Evolutionary conservation across 768 basidiomycete species (phyloP).

Genomic region (Suillus spraguei): DNA sequence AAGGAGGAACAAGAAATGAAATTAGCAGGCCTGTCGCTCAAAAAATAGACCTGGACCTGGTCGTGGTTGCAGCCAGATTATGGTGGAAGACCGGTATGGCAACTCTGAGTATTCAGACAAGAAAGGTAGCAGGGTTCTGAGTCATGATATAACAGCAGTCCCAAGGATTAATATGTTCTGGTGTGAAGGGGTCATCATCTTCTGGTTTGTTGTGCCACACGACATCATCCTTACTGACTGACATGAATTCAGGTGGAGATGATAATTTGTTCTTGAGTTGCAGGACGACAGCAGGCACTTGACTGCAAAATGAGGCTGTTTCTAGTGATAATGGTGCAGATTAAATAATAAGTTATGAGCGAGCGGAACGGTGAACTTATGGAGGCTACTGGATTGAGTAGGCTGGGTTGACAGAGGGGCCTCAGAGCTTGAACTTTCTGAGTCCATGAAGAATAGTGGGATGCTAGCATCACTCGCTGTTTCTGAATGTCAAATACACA

Average conservation of each 20-base stretch:
- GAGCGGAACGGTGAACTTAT: not conserved
- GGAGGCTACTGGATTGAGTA: not conserved
- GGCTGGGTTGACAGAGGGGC: not conserved
- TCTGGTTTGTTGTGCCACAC: not conserved
- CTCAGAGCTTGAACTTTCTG: not conserved
- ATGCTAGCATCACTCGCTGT: no score
- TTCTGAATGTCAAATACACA: no score
- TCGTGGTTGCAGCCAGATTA: no score
- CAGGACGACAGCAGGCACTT: no score
- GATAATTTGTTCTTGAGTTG: not conserved
- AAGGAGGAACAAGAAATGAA: not conserved
- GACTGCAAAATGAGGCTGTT: no score
- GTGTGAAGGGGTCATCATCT: not conserved
- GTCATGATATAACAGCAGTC: not conserved
- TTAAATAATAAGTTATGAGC: no score
- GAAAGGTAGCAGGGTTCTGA: not conserved
- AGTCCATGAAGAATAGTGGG: no score
- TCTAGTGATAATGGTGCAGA: no score
- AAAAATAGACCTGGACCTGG: not conserved
- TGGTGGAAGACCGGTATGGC: not conserved
- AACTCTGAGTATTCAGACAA: not conserved
- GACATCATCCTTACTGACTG: not conserved
- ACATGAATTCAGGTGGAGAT: not conserved
- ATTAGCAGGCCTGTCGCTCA: not conserved
- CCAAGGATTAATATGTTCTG: not conserved